A percentile compares a stretch with the other conserved stretches of the same genome.
Evolutionary conservation across 371 early-diverging fungal genomes (phyloP).

Genomic region (Gilbertella persicaria): DNA sequence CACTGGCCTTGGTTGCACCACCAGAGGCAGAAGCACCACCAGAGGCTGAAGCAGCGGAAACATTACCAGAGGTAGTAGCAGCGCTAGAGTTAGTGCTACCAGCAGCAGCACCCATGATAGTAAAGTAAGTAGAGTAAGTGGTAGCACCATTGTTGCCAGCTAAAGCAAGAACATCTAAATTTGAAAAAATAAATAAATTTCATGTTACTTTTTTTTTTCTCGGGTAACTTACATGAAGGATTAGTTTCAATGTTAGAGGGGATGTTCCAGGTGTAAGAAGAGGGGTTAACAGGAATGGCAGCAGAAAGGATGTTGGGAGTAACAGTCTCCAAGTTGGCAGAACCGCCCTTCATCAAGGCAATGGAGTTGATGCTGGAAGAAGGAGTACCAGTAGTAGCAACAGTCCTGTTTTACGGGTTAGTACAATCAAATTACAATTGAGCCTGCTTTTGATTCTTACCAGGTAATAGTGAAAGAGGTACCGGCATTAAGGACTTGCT

Average conservation of each 20-base stretch:
- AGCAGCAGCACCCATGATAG: conserved; percentile 34
- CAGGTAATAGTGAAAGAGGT: conserved; percentile 30
- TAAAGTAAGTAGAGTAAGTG: conserved; percentile 44
- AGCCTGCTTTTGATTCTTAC: conserved; percentile 16
- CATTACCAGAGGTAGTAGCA: background rate
- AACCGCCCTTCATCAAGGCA: conserved; percentile 33
- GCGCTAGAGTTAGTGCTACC: background rate
- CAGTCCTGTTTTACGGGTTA: conserved; percentile 20
- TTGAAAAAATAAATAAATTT: conserved; percentile 7
- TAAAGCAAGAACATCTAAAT: conserved; percentile 37
- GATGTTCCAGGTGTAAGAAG: conserved; percentile 34
- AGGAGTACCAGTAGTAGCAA: conserved; percentile 11
- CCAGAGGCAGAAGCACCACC: background rate
- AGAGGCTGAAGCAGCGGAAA: conserved; percentile 9
- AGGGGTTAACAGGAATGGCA: conserved; percentile 23
- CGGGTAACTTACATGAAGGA: conserved; percentile 37
- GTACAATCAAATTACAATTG: background rate
- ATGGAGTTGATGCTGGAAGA: conserved; percentile 25
- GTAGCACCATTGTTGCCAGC: conserved; percentile 29
- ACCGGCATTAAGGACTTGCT: conserved; percentile 37
- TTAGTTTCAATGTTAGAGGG: conserved; percentile 25
- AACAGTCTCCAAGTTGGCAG: conserved; percentile 25
- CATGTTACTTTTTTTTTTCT: background rate
- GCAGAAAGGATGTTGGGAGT: conserved; percentile 24
- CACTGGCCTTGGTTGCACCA: conserved; percentile 4